These are phyloP conservation scores for Zygotorulaspora chibaensis DNA, from an alignment of 805 yeast genomes.

Conservation along the genomic window DNA sequence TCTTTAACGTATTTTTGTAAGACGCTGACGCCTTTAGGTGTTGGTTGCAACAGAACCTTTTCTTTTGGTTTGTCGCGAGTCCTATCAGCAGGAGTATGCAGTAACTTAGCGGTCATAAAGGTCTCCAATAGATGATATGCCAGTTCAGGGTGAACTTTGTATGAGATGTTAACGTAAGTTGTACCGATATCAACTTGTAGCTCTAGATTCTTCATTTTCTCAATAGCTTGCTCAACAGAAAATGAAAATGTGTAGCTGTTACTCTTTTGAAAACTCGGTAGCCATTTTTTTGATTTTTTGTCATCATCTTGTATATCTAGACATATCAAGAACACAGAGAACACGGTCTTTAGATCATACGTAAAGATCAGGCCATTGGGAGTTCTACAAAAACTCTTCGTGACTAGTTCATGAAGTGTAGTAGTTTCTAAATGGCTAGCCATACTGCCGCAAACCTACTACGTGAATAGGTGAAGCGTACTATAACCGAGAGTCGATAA, in stretches of 20 bases:
- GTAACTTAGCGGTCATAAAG: slow-evolving; percentile 56
- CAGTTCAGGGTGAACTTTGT: slow-evolving; percentile 47
- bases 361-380: slow-evolving; percentile 50
- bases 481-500: neutral
- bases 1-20: slow-evolving; percentile 56
- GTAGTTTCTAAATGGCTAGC: slow-evolving; percentile 1
- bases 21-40: slow-evolving; percentile 83
- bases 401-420: slow-evolving; percentile 39
- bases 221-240: slow-evolving; percentile 46
- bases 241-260: slow-evolving; percentile 49
- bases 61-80: slow-evolving; percentile 49
- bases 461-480: neutral
- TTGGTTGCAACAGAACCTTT: slow-evolving; percentile 62
- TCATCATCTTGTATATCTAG: slow-evolving; percentile 37
- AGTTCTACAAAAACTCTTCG: slow-evolving; percentile 45
- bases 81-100: slow-evolving; percentile 74
- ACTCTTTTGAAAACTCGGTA: slow-evolving; percentile 31
- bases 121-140: slow-evolving; percentile 45
- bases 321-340: slow-evolving; percentile 46
- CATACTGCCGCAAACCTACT: neutral
- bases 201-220: slow-evolving; percentile 45
- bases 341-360: slow-evolving; percentile 58
- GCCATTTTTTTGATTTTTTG: slow-evolving; percentile 23
- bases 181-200: slow-evolving; percentile 46
- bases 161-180: slow-evolving; percentile 52